Evolutionary conservation across 768 basidiomycete species (phyloP).

Genomic region (Omphalotus guepiniiformis): DNA sequence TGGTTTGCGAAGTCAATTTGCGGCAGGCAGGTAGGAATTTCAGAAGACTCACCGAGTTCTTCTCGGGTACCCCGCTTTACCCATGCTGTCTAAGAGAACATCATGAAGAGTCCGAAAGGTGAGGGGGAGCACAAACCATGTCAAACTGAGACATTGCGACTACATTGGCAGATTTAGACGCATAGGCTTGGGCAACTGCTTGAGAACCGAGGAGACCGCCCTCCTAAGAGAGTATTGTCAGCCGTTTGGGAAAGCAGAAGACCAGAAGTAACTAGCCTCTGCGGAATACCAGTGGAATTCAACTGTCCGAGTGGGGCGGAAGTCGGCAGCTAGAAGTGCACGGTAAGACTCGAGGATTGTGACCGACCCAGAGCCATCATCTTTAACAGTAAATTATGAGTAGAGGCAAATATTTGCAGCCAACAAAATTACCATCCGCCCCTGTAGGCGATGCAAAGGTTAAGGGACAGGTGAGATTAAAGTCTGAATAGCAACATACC

Average conservation of each 20-base stretch:
- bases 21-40: neutral
- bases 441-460: constrained; percentile 30
- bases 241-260: constrained; percentile 7
- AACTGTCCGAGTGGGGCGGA: constrained; percentile 58
- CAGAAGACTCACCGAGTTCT: constrained; percentile 58
- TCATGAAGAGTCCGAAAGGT: too few relatives aligned
- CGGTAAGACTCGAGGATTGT: constrained; percentile 69
- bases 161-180: constrained; percentile 56
- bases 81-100: constrained; percentile 96
- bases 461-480: constrained; percentile 21
- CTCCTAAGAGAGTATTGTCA: constrained; percentile 43
- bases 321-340: constrained; percentile 63
- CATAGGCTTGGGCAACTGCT: constrained; percentile 79
- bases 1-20: constrained; percentile 25
- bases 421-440: constrained; percentile 40
- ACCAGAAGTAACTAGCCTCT: constrained; percentile 48
- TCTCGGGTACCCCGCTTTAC: constrained; percentile 77
- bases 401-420: constrained; percentile 11
- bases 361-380: constrained; percentile 66
- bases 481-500: constrained; percentile 38
- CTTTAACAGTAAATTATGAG: constrained; percentile 34
- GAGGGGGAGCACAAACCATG: too few relatives aligned
- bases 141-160: constrained; percentile 71
- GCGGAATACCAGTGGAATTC: constrained; percentile 88
- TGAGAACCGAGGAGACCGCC: constrained; percentile 86